Evolutionary conservation across 345 rosid species (phyloP).

Genomic region (Linum lewisii): DNA sequence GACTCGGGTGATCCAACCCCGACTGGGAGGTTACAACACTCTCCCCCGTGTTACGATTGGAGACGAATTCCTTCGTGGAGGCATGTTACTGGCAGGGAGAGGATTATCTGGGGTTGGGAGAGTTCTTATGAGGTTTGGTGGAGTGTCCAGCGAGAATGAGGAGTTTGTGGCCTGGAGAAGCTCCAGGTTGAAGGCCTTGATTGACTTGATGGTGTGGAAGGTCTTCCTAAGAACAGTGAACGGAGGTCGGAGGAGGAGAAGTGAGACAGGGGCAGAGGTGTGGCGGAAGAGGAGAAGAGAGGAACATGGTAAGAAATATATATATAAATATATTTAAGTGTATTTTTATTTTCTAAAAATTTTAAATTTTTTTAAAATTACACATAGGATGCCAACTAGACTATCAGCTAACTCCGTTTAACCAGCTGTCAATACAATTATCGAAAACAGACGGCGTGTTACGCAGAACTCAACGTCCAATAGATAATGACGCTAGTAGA

Average conservation of each 20-base stretch:
- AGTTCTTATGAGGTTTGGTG: constrained; percentile 83
- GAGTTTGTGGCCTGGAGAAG: constrained; percentile 66
- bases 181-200: constrained; percentile 77
- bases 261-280: constrained; percentile 33
- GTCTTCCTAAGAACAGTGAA: constrained; percentile 52
- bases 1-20: constrained; percentile 42
- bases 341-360: no score
- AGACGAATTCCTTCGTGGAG: constrained; percentile 69
- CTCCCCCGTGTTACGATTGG: no score
- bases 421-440: no score
- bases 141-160: constrained; percentile 74
- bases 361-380: no score
- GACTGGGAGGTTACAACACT: no score
- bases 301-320: no score
- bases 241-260: constrained; percentile 49
- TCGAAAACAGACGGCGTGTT: no score
- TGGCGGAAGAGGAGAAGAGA: constrained; percentile 83
- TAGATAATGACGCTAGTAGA: no score
- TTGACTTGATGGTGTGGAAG: constrained; percentile 65
- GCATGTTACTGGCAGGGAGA: constrained; percentile 16
- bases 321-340: no score
- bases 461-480: no score
- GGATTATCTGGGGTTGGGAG: constrained; percentile 60
- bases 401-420: no score
- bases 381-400: no score